Percentiles rank a stretch among this genome's conserved stretches.
phyloP scores from a whole-genome alignment of 1,284 basidiomycete genomes.

The Waitea zeae region DNA sequence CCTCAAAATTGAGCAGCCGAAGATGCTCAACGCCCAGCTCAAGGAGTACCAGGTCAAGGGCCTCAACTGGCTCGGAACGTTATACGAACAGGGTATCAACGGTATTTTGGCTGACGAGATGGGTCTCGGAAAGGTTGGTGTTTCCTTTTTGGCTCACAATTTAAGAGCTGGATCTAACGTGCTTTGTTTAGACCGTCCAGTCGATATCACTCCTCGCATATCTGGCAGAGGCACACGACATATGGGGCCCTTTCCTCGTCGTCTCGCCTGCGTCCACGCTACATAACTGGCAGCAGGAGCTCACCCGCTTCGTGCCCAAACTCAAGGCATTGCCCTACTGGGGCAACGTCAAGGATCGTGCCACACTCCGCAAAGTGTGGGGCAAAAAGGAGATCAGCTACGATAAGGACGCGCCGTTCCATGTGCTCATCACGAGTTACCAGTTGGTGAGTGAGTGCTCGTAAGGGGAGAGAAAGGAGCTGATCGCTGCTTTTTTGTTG shows the following conservation, averaged over 20 bases:
- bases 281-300: slow-evolving; percentile 99
- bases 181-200: slow-evolving; percentile 71
- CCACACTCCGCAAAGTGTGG: slow-evolving; percentile 94
- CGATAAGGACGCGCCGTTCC: slow-evolving; percentile 90
- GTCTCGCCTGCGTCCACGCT: slow-evolving; percentile 96
- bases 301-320: slow-evolving; percentile 86
- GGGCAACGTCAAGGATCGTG: slow-evolving; percentile 95
- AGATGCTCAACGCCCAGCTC: slow-evolving; percentile 91
- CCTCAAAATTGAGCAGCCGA: slow-evolving; percentile 80
- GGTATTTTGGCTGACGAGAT: slow-evolving; percentile 98
- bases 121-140: slow-evolving; percentile 81
- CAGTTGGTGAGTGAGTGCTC: slow-evolving; percentile 51
- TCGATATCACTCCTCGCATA: slow-evolving; percentile 95
- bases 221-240: slow-evolving; percentile 93
- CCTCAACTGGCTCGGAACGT: slow-evolving; percentile 92
- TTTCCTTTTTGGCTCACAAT: slow-evolving; percentile 1
- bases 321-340: slow-evolving; percentile 96
- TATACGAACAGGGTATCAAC: slow-evolving; percentile 99
- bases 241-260: slow-evolving; percentile 99
- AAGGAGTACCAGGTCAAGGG: slow-evolving; percentile 99
- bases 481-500: slow-evolving; percentile 1
- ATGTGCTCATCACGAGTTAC: slow-evolving; percentile 95
- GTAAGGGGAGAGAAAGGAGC: too few relatives aligned
- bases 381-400: slow-evolving; percentile 96
- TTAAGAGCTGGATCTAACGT: slow-evolving; percentile 1